A percentile compares a stretch with the other conserved stretches of the same genome.
phyloP scores from a whole-genome alignment of 2,329 filamentous ascomycete species.

The Byssothecium circinans region DNA sequence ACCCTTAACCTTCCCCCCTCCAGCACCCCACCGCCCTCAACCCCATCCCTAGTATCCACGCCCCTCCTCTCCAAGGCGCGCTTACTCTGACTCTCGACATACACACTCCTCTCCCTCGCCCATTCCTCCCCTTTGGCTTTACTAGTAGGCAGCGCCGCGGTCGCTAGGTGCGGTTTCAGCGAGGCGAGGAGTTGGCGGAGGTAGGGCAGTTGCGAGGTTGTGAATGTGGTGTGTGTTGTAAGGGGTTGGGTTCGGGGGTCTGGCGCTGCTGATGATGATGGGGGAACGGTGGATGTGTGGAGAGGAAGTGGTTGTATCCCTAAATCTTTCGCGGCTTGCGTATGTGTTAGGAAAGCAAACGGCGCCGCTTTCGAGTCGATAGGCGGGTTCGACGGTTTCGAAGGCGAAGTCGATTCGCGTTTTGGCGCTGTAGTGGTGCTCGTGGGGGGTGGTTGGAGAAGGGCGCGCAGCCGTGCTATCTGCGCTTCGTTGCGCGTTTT shows the following conservation, averaged over 20 bases:
- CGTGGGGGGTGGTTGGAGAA: constrained; percentile 45
- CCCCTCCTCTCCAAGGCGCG: constrained; percentile 75
- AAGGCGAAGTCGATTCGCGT: constrained; percentile 20
- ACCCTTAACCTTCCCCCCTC: constrained; percentile 26
- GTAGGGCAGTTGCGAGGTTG: constrained; percentile 79
- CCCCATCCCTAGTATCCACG: constrained; percentile 55
- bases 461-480: constrained; percentile 63
- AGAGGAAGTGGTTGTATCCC: constrained; percentile 44
- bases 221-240: constrained; percentile 73
- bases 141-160: constrained; percentile 34
- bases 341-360: constrained; percentile 61
- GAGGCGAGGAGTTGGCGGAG: constrained; percentile 70
- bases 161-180: constrained; percentile 65
- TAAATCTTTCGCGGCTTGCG: constrained; percentile 49
- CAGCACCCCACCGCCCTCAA: constrained; percentile 26
- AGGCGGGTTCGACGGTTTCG: constrained; percentile 7
- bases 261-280: constrained; percentile 14
- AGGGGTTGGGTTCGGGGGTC: constrained; percentile 55
- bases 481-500: constrained; percentile 71
- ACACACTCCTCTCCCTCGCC: constrained; percentile 72
- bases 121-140: constrained; percentile 48
- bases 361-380: constrained; percentile 21
- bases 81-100: constrained; percentile 78
- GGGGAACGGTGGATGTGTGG: constrained; percentile 14
- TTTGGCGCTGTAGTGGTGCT: constrained; percentile 9